Evolutionary conservation across 164 flowering plant species (phyloP), one percentile per base, ranked within the genome.

Genomic region (Malania oleifera): DNA sequence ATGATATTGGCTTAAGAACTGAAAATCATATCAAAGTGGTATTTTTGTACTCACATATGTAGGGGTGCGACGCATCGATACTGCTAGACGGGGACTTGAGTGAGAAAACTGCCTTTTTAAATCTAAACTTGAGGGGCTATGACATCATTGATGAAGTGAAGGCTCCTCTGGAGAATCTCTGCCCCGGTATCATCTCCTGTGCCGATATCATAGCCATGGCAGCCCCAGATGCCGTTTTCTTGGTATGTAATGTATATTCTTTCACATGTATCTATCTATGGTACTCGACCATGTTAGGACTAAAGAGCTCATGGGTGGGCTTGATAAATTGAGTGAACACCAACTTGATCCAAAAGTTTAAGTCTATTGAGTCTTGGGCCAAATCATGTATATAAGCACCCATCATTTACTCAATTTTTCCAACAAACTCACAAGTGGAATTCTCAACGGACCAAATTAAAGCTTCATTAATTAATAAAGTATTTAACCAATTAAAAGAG

Each of bases 11-110:
- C 26, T 23, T 48, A 41, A 10, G 15, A 14, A 28, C 55, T 31
- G 11, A 22, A 28, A 4, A 44, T 44, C 6, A 17, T 10, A 11
- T 20, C 18, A 48, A 0, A n/a, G 18, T 24, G 13, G 28, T 54
- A 15, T 41, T 37, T 7, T n/a, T 44, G 5, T 13, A 35, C n/a
- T 41, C n/a, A n/a, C n/a, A n/a, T 1, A 22, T 8, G 10, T 3
- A 74, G 83, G 80, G 83, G 14, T 79, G 83, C 35, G 80, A 79
- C 52, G 83, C 69, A 5, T 79, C 80, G 2, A 62, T 79, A 1
- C 58, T 79, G 2, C 40, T 79, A 17, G 79, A 76, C 31, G 73
- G 62, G 17, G 24, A 3, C 17, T 46, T 7, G 38, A 50, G 54
- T 23, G 77, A 69, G 71, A 76, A 61, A 57, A 64, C 67, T 2